These are phyloP conservation scores for Coemansia sp. DNA, from an alignment of 192 early-diverging fungal species.

Conservation along the genomic window DNA sequence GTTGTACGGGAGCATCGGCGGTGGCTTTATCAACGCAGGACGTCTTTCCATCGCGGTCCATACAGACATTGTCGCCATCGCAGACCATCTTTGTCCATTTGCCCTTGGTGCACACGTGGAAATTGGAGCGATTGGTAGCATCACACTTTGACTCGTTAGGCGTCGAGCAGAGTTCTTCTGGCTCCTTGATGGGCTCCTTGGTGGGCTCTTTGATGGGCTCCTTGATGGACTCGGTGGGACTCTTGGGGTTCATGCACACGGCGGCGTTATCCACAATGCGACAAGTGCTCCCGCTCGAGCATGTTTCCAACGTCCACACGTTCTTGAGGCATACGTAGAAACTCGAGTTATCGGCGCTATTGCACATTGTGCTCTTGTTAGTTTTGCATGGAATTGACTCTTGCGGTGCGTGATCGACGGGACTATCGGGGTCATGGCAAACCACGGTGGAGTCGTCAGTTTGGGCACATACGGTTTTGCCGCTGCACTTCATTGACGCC, in stretches of 20 bases:
- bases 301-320: conserved; percentile 27
- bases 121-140: conserved; percentile 14
- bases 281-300: conserved; percentile 31
- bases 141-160: conserved; percentile 46
- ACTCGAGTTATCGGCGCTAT: conserved; percentile 8
- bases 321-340: conserved; percentile 35
- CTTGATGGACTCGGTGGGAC: conserved; percentile 6
- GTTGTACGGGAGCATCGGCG: conserved; percentile 28
- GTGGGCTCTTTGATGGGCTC: background rate
- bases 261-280: conserved; percentile 28
- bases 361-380: conserved; percentile 24
- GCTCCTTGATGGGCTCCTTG: background rate
- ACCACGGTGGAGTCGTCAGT: conserved; percentile 1
- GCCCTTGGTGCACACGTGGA: conserved; percentile 34
- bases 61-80: conserved; percentile 37
- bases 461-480: conserved; percentile 5
- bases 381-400: conserved; percentile 12
- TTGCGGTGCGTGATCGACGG: background rate
- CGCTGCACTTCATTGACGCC: conserved; percentile 1
- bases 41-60: conserved; percentile 25
- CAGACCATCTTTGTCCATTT: conserved; percentile 44
- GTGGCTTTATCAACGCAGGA: conserved; percentile 30
- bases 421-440: conserved; percentile 8
- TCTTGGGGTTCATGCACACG: conserved; percentile 32
- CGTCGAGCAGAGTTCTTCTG: conserved; percentile 22